Percentiles rank a stretch among this genome's conserved stretches.
phyloP scores from a whole-genome alignment of 208 protist species.

The Phytomonas francai region DNA sequence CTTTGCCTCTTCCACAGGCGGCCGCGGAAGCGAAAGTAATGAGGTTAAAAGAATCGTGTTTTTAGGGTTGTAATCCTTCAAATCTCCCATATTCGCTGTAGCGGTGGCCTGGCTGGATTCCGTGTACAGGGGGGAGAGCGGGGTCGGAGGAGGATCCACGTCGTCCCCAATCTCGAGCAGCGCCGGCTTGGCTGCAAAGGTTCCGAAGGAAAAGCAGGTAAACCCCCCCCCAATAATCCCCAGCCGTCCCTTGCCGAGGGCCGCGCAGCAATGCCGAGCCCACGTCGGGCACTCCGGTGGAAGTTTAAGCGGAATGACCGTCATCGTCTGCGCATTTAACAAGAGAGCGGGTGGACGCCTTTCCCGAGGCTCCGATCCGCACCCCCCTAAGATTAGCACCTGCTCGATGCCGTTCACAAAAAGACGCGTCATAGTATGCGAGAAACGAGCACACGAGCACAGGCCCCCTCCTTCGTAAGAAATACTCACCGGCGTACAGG shows the following conservation, averaged over 20 bases:
- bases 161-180: constrained; percentile 34
- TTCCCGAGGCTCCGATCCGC: constrained; percentile 25
- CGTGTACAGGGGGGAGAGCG: background rate
- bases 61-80: background rate
- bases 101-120: background rate
- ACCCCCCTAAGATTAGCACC: constrained; percentile 64
- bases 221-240: constrained; percentile 74
- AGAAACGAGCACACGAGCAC: constrained; percentile 31
- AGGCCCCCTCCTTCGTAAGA: constrained; percentile 8
- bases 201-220: constrained; percentile 89
- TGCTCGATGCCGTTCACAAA: constrained; percentile 17
- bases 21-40: constrained; percentile 22
- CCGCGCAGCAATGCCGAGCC: constrained; percentile 57
- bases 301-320: constrained; percentile 14
- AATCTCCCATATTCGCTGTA: no score
- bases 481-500: constrained; percentile 12
- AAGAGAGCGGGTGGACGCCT: constrained; percentile 6
- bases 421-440: constrained; percentile 47
- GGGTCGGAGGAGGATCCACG: constrained; percentile 3
- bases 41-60: constrained; percentile 11
- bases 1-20: constrained; percentile 25
- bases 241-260: constrained; percentile 43
- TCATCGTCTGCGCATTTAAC: background rate
- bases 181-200: constrained; percentile 51
- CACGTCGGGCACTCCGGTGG: constrained; percentile 37